Base-by-base conservation (phyloP, 495 filamentous ascomycete genomes). In the Tuber umbilicatum region DNA sequence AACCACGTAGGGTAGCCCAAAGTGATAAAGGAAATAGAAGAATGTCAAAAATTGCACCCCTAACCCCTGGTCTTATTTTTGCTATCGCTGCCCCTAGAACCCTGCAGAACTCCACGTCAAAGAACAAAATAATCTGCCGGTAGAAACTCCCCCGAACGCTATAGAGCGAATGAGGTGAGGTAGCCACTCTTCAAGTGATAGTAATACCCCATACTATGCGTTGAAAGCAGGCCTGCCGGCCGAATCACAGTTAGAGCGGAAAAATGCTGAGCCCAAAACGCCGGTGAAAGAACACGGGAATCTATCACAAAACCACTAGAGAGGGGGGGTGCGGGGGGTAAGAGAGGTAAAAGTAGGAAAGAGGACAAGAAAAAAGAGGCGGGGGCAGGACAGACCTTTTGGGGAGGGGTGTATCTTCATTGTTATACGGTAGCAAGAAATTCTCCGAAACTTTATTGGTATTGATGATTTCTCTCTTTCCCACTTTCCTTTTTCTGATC, bases 271-370 rank as follows among this genome's bases (percentile, higher is more conserved):
- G 27, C 55, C 55, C n/a, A 64, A 64, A 64, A 17, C 6, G n/a
- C 55, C 55, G 55, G 55, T 64, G n/a, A 31, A 64, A 16, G n/a
- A 17, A 31, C 27, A 31, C 55, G 55, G 5, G 55, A 64, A 64
- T 64, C 55, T 31, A 64, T 64, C 55, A 64, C n/a, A 64, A 64
- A 64, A 31, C 55, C 55, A 31, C n/a, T 64, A 64, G 55, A 64
- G n/a, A 31, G 55, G 55, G n/a, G 9, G 50, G 4, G 10, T 55
- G 9, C 5, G 1, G 23, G 47, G 47, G 21, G 47, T 5, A 23
- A 7, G 21, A 23, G 17, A n/a, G 47, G 21, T 50, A 27, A 31
- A 31, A 31, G 55, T 31, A 35, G 55, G 16, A 64, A 64, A 64
- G 35, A 35, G 10, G 12, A 35, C 27, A 64, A 14, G 35, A 60